Base-by-base conservation (phyloP, 164 flowering plant species). In the Umbilicus rupestris region DNA sequence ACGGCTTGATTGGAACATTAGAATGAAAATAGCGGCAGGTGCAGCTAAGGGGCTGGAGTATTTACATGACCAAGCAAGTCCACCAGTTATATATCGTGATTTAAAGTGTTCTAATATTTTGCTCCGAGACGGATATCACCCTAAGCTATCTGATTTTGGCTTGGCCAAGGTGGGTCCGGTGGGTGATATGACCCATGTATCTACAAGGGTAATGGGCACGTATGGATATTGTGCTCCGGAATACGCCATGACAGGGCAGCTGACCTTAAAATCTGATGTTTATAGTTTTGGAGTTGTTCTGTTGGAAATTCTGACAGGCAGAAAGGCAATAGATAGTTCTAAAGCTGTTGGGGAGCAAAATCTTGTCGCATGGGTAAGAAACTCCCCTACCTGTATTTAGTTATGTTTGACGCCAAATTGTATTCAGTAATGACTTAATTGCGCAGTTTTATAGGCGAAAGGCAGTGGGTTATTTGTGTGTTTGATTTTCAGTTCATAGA, bases 141-240 rank as follows among this genome's bases (percentile, higher is more conserved):
- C 81, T 24, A 78, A 78, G 72, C 69, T 78, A 37, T 78, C 81
- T 64, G 81, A 78, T 66, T 78, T 78, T 64, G 81, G 81, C 20
- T 72, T 78, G 68, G 81, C 82, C 58, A 76, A 78, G 68, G 70
- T 78, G 19, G 82, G 77, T 3, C 82, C 82, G 22, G 77, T 74
- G n/a, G 82, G 82, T 3, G 82, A 78, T 65, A 76, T 72, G 55
- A 71, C 79, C 16, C 82, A 78, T 72, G 82, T 78, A 24, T 78
- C 82, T 33, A 78, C 81, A 11, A 75, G 81, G 65, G 77, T 78
- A 28, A 78, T 78, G 79, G 79, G 81, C 19, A 78, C 81, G 20
- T 78, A 78, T 65, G 81, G 81, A 52, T 78, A 78, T 39, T 78
- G 81, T 70, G 81, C 81, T 35, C 81, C 81, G 19, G 81, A 78